Conservation (phyloP, 2,329 filamentous ascomycete genomes). For the Diaporthe destruens region DNA sequence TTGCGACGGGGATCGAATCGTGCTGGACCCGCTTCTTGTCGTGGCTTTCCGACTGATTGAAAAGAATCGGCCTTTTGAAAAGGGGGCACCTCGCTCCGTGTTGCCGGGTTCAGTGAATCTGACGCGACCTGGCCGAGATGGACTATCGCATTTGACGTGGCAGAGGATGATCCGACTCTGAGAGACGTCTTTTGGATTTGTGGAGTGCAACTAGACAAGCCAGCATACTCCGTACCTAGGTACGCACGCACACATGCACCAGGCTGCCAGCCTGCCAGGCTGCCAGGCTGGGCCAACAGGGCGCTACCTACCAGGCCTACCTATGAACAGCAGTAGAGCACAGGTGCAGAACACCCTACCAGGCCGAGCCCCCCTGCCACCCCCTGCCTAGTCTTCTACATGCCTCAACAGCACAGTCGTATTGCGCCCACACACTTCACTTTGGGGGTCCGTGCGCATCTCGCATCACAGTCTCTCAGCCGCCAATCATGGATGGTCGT, state of each 20-base stretch:
- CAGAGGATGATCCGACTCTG: conserved; percentile 33
- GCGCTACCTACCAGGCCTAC: neutral
- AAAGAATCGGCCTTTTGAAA: conserved; percentile 18
- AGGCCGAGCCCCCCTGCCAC: neutral
- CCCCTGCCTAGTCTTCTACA: neutral
- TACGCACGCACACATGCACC: no score
- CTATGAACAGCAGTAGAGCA: neutral
- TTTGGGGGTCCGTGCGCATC: neutral
- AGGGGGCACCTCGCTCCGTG: conserved; percentile 25
- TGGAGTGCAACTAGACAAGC: conserved; percentile 28
- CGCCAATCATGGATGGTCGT: no score
- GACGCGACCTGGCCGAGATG: conserved; percentile 31
- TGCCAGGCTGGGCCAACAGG: no score
- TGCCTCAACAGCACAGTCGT: neutral
- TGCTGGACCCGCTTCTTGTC: conserved; percentile 32
- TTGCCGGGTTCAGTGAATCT: conserved; percentile 26
- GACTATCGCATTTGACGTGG: conserved; percentile 37
- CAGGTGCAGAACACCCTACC: neutral
- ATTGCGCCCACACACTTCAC: neutral
- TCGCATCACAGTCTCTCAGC: no score
- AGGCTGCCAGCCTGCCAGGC: no score
- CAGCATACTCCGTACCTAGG: no score
- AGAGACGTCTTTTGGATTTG: conserved; percentile 20
- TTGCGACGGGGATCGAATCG: conserved; percentile 34
- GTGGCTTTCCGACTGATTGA: conserved; percentile 29